These are phyloP conservation scores for Fraxinus platypoda DNA, from an alignment of 305 asterid species.

Conservation along the genomic window DNA sequence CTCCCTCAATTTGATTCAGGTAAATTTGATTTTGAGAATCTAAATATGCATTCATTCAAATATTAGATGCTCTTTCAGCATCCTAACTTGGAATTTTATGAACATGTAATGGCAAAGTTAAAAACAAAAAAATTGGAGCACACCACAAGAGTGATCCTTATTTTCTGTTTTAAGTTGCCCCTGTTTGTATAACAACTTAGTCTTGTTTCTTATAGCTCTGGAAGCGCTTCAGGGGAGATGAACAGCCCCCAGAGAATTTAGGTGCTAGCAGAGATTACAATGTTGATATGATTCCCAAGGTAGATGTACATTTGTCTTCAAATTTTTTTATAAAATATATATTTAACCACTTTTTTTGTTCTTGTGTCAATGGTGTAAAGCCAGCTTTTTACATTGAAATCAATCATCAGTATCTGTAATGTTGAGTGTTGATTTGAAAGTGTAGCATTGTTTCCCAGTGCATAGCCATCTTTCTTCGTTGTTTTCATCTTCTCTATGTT, in stretches of 20 bases:
- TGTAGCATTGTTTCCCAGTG: neutral
- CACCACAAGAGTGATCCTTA: neutral
- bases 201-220: slow-evolving; percentile 53
- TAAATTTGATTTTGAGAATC: slow-evolving; percentile 13
- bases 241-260: slow-evolving; percentile 58
- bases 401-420: neutral
- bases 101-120: neutral
- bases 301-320: slow-evolving; percentile 12
- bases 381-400: neutral
- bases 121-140: neutral
- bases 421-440: neutral
- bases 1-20: slow-evolving; percentile 79
- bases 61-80: neutral
- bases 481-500: neutral
- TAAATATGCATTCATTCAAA: neutral
- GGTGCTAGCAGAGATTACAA: slow-evolving; percentile 93
- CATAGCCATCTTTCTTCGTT: neutral
- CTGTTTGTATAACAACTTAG: neutral
- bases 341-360: neutral
- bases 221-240: slow-evolving; percentile 86
- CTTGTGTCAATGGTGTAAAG: neutral
- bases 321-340: neutral
- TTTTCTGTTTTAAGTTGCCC: neutral
- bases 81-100: neutral
- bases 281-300: slow-evolving; percentile 97